Conservation (phyloP, 495 filamentous ascomycete species). For the Astrocystis sublimbata region DNA sequence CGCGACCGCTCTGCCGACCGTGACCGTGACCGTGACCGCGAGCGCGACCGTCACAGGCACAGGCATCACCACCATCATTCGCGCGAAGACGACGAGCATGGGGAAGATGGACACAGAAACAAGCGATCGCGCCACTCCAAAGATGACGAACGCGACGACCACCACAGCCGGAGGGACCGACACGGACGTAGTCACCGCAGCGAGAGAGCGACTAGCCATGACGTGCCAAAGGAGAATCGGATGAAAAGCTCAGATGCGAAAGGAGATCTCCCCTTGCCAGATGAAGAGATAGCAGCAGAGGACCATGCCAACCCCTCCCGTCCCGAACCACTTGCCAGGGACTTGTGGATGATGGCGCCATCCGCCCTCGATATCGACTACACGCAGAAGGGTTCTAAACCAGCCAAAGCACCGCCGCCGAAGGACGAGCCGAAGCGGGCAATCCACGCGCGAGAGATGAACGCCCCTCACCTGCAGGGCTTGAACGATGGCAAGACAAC, state of each 20-base stretch:
- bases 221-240: slow-evolving; percentile 28
- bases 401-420: slow-evolving; percentile 49
- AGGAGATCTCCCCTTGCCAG: slow-evolving; percentile 47
- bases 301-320: slow-evolving; percentile 17
- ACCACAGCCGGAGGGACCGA: slow-evolving; percentile 36
- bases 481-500: slow-evolving; percentile 45
- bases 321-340: slow-evolving; percentile 48
- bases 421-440: slow-evolving; percentile 71
- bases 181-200: slow-evolving; percentile 28
- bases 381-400: slow-evolving; percentile 63
- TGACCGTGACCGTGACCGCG: slow-evolving; percentile 32
- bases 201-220: slow-evolving; percentile 17
- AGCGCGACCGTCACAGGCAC: slow-evolving; percentile 33
- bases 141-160: slow-evolving; percentile 39
- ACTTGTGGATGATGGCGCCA: slow-evolving; percentile 94
- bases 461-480: slow-evolving; percentile 64
- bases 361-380: slow-evolving; percentile 82
- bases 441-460: slow-evolving; percentile 80
- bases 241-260: slow-evolving; percentile 49
- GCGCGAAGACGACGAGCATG: slow-evolving; percentile 32
- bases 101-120: slow-evolving; percentile 37
- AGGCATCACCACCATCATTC: slow-evolving; percentile 29
- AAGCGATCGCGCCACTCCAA: slow-evolving; percentile 46
- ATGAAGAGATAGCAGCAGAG: slow-evolving; percentile 42
- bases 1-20: slow-evolving; percentile 46